A percentile compares a stretch with the other conserved stretches of the same genome.
phyloP scores from a whole-genome alignment of 441 rosid species.

The Mallotus japonicus region DNA sequence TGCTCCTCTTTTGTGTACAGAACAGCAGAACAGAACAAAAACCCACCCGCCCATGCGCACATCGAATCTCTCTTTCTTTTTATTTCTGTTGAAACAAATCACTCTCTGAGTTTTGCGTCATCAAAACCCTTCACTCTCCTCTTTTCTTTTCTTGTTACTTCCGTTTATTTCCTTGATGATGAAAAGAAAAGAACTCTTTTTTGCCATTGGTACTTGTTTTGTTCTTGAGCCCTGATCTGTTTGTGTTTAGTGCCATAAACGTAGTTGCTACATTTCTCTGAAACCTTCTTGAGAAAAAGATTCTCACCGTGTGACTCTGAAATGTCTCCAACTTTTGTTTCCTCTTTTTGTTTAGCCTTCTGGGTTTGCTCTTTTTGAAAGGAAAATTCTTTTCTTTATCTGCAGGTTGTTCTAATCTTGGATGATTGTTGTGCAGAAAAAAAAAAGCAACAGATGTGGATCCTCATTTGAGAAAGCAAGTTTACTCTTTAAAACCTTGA shows the following conservation, averaged over 20 bases:
- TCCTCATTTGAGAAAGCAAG: constrained; percentile 13
- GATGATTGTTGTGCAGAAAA: background rate
- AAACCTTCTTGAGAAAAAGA: background rate
- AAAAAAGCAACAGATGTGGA: background rate
- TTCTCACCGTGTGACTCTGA: constrained; percentile 11
- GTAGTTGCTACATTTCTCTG: constrained; percentile 8
- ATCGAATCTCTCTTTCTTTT: constrained; percentile 31
- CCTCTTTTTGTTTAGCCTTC: background rate
- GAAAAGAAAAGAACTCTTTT: background rate
- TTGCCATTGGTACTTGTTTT: background rate
- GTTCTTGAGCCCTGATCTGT: constrained; percentile 32
- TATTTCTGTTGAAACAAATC: constrained; percentile 3
- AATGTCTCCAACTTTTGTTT: constrained; percentile 24
- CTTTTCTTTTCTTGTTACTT: background rate
- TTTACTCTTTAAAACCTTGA: background rate
- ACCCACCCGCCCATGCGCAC: constrained; percentile 41
- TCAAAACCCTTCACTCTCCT: background rate
- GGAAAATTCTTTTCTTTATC: constrained; percentile 10
- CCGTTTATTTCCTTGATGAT: background rate
- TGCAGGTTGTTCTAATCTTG: constrained; percentile 18
- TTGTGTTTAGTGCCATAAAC: background rate
- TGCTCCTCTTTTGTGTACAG: constrained; percentile 16
- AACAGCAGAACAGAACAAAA: constrained; percentile 25
- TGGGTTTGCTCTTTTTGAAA: background rate
- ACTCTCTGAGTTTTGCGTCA: constrained; percentile 27